These are phyloP conservation scores for Pichia paraexigua DNA, from an alignment of 805 yeast species.

Conservation along the genomic window DNA sequence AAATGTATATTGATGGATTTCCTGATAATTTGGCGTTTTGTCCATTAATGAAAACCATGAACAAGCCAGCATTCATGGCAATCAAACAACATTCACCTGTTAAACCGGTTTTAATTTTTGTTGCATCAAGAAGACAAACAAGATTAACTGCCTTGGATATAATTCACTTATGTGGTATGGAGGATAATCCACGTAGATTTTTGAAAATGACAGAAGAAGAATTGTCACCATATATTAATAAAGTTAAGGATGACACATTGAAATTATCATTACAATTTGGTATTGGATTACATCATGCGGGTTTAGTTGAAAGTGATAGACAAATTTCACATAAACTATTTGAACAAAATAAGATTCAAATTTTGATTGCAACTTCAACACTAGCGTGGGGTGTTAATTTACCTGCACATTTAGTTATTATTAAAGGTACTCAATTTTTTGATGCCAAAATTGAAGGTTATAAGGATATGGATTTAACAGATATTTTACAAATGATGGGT, in stretches of 20 bases:
- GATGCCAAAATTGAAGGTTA: conserved; percentile 61
- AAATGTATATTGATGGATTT: conserved; percentile 82
- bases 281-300: conserved; percentile 78
- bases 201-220: conserved; percentile 59
- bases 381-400: conserved; percentile 83
- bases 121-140: conserved; percentile 78
- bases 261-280: conserved; percentile 69
- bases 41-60: conserved; percentile 82
- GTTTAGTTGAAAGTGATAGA: conserved; percentile 66
- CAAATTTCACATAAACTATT: conserved; percentile 62
- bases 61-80: conserved; percentile 86
- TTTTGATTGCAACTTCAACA: conserved; percentile 72
- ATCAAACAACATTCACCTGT: conserved; percentile 84
- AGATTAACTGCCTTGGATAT: conserved; percentile 72
- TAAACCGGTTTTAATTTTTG: conserved; percentile 79
- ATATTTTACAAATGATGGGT: conserved; percentile 79
- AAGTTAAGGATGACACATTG: conserved; percentile 78
- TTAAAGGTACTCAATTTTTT: conserved; percentile 67
- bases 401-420: conserved; percentile 72
- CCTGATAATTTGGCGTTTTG: conserved; percentile 77
- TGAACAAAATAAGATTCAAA: conserved; percentile 61
- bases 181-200: conserved; percentile 66
- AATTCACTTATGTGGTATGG: conserved; percentile 72
- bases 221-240: conserved; percentile 38
- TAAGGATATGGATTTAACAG: conserved; percentile 76